Base-by-base conservation (phyloP, 805 yeast genomes). In the Yarrowia sp. region DNA sequence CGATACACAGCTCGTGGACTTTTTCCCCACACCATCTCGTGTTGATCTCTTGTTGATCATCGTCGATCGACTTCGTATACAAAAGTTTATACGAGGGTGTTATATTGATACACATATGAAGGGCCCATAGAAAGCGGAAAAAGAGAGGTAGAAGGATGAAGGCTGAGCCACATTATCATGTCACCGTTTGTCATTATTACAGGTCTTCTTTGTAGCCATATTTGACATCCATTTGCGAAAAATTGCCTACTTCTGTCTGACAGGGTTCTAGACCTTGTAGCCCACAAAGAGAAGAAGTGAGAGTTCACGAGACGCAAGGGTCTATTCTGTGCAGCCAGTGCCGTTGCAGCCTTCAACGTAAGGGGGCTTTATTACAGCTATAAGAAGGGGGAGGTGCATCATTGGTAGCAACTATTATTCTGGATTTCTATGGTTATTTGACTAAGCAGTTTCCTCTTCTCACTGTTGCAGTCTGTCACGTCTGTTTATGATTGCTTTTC, bases 1-100 rank as follows among this genome's bases (percentile, higher is more conserved):
- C 3, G 9, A 9, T 15, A 15, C 53, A n/a, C 17, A 13, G 9
- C 14, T 14, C 30, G 7, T 15, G 10, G 7, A 34, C n/a, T 9
- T 15, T 12, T 9, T 50, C 56, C 56, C 56, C 56, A 36, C 56
- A 50, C 9, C 24, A n/a, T 19, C 39, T 34, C 56, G 40, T 17
- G 56, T 34, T 17, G 56, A 50, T 50, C 56, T 17, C 24, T 17
- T 34, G 56, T 50, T 34, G 56, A 50, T 50, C 56, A 17, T 13
- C 19, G 56, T 17, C 56, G 56, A 50, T 50, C 56, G 30, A 19
- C 42, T 49, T 50, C 56, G 56, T 50, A 50, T 50, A 49, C 24
- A 34, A 50, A 50, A 50, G 56, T 17, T 50, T 50, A 36, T 33
- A 9, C 30, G 30, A 24, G 30, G 30, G 6, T 24, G 30, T 5